Base-by-base conservation (phyloP, 306 rosid genomes). In the Echinosophora koreensis region DNA sequence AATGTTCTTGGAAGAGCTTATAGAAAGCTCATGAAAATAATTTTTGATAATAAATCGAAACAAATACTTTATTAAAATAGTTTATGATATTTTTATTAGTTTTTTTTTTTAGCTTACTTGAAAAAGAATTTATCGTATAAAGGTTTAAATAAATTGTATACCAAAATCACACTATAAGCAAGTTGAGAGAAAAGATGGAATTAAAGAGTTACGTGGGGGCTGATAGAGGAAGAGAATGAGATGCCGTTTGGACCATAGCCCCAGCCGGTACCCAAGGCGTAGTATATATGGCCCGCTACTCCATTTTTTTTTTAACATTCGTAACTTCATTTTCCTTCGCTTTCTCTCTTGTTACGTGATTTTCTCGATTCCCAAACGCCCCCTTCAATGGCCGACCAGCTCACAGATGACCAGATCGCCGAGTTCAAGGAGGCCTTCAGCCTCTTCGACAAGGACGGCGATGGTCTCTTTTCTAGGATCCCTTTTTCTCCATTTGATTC, bases 311-410 rank as follows among this genome's bases (percentile, higher is more conserved):
- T 22, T 22, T 22, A 22, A 22, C 22, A 22, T 22, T 22, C 22
- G 22, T 22, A 22, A 22, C 22, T 22, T 22, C 22, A 22, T 22
- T 22, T 22, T 22, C 22, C 22, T 22, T 22, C 22, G 22, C 22
- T 0, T 9, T 6, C n/a, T 63, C 69, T 79, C 22, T 69, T 37
- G 73, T 49, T 39, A 28, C 58, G 34, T n/a, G 11, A 38, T 59
- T 49, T 56, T 8, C 46, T 69, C 13, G 4, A n/a, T 30, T 52
- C 80, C 76, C 78, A 22, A 22, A 22, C 49, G n/a, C 52, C 61
- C 61, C 14, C 63, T 62, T 13, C 50, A 42, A 42, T 42, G 49
- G 49, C 49, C 8, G 49, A 42, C 49, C 49, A 42, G 49, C 49
- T 42, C 85, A n/a, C 77, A 22, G 49, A 42, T 42, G 49, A 42